Evolutionary conservation across 495 filamentous ascomycete species (phyloP).

Genomic region (Friedmanniomyces simplex): DNA sequence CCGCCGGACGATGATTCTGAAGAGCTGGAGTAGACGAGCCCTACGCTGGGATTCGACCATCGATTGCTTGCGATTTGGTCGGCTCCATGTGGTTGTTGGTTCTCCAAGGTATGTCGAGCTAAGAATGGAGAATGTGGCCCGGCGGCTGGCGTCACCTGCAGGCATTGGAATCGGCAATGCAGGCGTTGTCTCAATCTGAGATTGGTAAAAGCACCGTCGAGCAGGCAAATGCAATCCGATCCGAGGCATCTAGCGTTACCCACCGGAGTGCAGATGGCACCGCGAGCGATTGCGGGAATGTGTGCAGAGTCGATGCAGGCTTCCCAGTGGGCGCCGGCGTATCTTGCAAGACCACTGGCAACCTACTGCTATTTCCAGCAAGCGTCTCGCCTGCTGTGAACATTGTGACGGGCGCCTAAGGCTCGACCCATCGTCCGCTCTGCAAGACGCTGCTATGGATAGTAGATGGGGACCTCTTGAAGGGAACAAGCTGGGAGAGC

Average conservation of each 20-base stretch:
- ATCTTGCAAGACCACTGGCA: not conserved
- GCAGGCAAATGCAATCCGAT: too few species aligned
- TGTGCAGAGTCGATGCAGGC: too few species aligned
- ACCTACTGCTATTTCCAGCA: not conserved
- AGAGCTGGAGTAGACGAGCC: not conserved
- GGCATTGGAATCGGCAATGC: too few species aligned
- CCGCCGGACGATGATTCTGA: not conserved
- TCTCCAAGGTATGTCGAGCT: not conserved
- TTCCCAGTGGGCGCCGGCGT: too few species aligned
- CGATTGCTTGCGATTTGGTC: too few species aligned
- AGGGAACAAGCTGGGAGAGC: not conserved
- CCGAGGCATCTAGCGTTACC: too few species aligned
- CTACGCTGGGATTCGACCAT: not conserved
- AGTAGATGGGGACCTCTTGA: not conserved
- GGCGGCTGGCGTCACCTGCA: too few species aligned
- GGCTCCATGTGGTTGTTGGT: too few species aligned
- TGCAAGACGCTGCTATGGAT: not conserved
- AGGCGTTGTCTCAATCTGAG: too few species aligned
- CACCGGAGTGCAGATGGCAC: too few species aligned
- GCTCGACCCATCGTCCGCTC: not conserved
- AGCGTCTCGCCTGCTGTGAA: slow-evolving; percentile 4
- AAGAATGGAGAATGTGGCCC: not conserved
- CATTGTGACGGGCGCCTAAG: slow-evolving; percentile 7
- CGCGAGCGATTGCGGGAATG: too few species aligned
- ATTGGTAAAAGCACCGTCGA: too few species aligned